phyloP scores from a whole-genome alignment of 495 filamentous ascomycete genomes.

The Penicillium diatomitis region DNA sequence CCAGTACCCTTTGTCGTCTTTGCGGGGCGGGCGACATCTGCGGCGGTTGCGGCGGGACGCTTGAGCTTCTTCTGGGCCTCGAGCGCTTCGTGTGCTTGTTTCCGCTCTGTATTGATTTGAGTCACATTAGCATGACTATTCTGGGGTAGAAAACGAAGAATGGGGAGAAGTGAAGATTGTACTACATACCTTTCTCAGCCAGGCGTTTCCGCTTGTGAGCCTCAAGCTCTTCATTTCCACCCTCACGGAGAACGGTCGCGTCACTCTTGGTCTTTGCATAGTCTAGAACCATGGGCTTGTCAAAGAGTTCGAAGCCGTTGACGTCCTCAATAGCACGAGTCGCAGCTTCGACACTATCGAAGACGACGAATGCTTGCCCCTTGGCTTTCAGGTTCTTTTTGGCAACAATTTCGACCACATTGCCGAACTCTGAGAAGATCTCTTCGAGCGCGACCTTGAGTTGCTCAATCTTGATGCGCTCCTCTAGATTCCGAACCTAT shows the following conservation, averaged over 20 bases:
- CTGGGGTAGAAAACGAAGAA: no score
- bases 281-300: conserved; percentile 82
- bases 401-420: conserved; percentile 81
- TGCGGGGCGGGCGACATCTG: conserved; percentile 49
- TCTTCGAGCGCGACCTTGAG: conserved; percentile 65
- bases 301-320: conserved; percentile 90
- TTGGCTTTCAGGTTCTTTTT: conserved; percentile 89
- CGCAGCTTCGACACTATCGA: conserved; percentile 68
- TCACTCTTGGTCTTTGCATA: conserved; percentile 83
- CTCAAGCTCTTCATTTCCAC: conserved; percentile 76
- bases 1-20: conserved; percentile 70
- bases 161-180: background rate
- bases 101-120: conserved; percentile 55
- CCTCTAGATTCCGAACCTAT: conserved; percentile 85
- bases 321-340: conserved; percentile 76
- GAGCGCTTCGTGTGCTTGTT: conserved; percentile 76
- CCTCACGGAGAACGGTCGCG: conserved; percentile 65
- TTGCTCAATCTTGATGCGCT: conserved; percentile 74
- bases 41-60: conserved; percentile 44
- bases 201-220: conserved; percentile 74
- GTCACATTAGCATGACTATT: no score
- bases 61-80: conserved; percentile 80
- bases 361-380: conserved; percentile 95
- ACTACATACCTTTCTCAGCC: conserved; percentile 75
- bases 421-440: conserved; percentile 88